Base-by-base conservation (phyloP, 305 asterid genomes). In the Ilex paraguariensis region DNA sequence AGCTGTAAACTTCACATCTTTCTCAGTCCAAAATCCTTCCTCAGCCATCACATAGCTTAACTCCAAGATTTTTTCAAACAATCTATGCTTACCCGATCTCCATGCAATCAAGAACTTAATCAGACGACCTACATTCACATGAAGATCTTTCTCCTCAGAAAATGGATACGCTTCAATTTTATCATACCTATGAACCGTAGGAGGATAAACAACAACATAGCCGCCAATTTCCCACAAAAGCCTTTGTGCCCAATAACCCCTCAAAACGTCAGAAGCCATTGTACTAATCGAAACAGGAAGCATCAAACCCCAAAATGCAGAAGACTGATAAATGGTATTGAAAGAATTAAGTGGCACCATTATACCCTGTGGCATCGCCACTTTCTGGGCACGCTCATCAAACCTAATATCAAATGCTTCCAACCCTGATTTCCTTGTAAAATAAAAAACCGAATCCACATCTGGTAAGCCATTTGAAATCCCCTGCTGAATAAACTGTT, bases 271-370 rank as follows among this genome's bases (percentile, higher is more conserved):
- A 53, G 57, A 53, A 15, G 57, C 57, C 57, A 53, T 53, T 21
- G 57, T 4, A 16, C 57, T 53, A n/a, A 53, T 11, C 2, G 28
- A 15, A 14, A 53, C 57, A 53, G 9, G 57, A 13, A 53, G 57
- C 57, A 53, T 53, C 31, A 53, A 53, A 53, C 30, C 57, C 57
- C 57, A 53, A 53, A 53, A 53, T 21, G 28, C 57, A n/a, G 57
- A 13, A 3, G 6, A 53, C 6, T 53, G 57, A 53, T 13, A 21
- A 6, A 53, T 5, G 14, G 57, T 53, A n/a, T 53, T 53, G 31
- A 53, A 53, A 53, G 57, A 53, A 53, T 53, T 53, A 5, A 6
- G 6, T 15, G 57, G 57, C 30, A 53, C 57, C 57, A 53, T 53
- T 15, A 53, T 53, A 5, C 57, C 57, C 14, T 53, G 57, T 4